Base-by-base conservation (phyloP, 768 basidiomycete genomes). In the Tremella mesenterica region DNA sequence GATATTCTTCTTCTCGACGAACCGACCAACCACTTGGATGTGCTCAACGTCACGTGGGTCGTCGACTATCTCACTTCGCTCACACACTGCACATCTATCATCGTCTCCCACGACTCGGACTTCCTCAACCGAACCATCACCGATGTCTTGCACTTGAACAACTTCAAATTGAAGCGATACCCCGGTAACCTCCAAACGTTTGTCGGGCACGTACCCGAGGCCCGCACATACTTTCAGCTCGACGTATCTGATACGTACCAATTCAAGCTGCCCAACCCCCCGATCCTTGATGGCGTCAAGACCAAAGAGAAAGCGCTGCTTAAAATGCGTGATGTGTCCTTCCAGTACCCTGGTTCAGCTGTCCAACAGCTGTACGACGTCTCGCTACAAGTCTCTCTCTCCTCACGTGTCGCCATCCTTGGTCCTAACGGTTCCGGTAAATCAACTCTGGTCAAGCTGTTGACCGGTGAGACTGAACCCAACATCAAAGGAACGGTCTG, bases 121-220 rank as follows among this genome's bases (percentile, higher is more conserved):
- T 96, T 96, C 88, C 80, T 95, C 59, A 96, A 96, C 82, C 86
- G 93, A 79, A 89, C 89, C 64, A 91, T 95, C 78, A 95, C 91
- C 63, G 92, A 95, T 68, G 88, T 91, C 64, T 86, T 96, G 72
- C 89, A 95, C 78, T 78, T 96, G 60, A 95, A 95, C 81, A 87
- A 91, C 77, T 95, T 96, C 85, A 96, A 95, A 81, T 78, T 96
- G 68, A 85, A 84, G 76, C 83, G 89, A 70, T 92, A 96, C 78
- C 84, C 85, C 61, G 92, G 92, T 71, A 93, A 93, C 79, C 84
- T 96, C 52, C 88, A 93, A 80, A 79, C 80, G 59, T 96, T 96
- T 77, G 90, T 96, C 71, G 83, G 87, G 76, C 81, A 80, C 63
- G 92, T 96, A 54, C 92, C 92, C 39, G 92, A 96, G 78, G 92